These are phyloP conservation scores for Westerdykella sp. DNA, from an alignment of 2,329 filamentous ascomycete species.

Conservation along the genomic window DNA sequence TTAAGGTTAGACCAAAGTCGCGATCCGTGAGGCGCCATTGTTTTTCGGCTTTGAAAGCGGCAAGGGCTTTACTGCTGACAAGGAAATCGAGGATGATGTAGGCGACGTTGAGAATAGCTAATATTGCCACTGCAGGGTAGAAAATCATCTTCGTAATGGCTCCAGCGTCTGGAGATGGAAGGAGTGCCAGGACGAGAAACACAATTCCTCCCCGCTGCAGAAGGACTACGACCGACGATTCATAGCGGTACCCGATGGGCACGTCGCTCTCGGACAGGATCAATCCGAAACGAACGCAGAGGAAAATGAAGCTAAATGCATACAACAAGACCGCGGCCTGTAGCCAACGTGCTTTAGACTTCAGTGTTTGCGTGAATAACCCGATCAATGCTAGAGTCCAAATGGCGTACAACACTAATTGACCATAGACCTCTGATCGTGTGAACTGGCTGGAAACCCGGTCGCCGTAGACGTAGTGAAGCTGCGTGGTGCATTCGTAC, in stretches of 20 bases:
- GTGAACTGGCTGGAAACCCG: not conserved
- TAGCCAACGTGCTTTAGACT: not conserved
- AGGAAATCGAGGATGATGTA: slow-evolving; percentile 4
- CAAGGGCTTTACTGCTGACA: not conserved
- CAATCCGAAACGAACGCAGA: slow-evolving; percentile 1
- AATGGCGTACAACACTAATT: not conserved
- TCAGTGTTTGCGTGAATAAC: not conserved
- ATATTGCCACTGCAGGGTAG: not conserved
- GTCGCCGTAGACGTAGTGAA: not conserved
- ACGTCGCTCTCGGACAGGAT: slow-evolving; percentile 1
- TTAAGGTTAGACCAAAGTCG: slow-evolving; percentile 1
- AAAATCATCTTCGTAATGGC: not conserved
- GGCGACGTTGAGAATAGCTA: not conserved
- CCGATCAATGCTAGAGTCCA: not conserved
- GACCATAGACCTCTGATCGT: not conserved
- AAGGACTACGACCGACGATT: slow-evolving; percentile 1
- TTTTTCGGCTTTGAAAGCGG: slow-evolving; percentile 1
- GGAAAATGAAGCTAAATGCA: not conserved
- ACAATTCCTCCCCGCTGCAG: slow-evolving; percentile 1
- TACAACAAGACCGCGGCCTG: not conserved
- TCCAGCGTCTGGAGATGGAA: not conserved
- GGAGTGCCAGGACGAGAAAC: not conserved
- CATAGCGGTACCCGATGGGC: slow-evolving; percentile 1
- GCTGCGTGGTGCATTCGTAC: too few relatives aligned
- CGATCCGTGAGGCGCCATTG: slow-evolving; percentile 1